phyloP scores from a whole-genome alignment of 2,329 filamentous ascomycete species.

The Fusarium solani-melongenae region DNA sequence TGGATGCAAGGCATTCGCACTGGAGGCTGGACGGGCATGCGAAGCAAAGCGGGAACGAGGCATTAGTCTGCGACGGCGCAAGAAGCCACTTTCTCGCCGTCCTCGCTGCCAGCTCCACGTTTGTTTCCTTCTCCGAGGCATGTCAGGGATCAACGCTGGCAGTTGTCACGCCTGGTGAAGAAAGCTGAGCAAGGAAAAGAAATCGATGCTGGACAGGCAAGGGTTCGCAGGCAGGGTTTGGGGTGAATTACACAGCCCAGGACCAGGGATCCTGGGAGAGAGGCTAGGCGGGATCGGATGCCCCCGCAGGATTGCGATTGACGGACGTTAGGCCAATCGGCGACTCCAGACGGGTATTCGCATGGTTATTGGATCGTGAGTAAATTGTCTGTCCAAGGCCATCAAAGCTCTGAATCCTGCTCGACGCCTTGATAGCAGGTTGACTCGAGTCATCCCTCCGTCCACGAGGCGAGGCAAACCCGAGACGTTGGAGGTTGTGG shows the following conservation, averaged over 20 bases:
- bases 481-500: neutral
- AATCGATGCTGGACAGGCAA: constrained; percentile 15
- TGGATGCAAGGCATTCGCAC: constrained; percentile 37
- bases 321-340: constrained; percentile 44
- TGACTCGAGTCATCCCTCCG: constrained; percentile 4
- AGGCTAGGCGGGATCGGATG: constrained; percentile 31
- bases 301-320: constrained; percentile 45
- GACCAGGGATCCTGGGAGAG: constrained; percentile 18
- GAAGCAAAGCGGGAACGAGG: constrained; percentile 41
- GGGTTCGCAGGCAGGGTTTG: constrained; percentile 12
- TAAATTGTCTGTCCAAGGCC: constrained; percentile 26
- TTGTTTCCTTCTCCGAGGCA: constrained; percentile 29
- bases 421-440: constrained; percentile 1
- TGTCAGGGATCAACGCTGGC: constrained; percentile 20
- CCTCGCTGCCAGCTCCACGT: constrained; percentile 24
- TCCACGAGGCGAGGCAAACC: constrained; percentile 12
- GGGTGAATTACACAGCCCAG: constrained; percentile 12
- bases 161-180: constrained; percentile 22
- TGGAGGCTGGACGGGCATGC: constrained; percentile 39
- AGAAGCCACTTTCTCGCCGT: constrained; percentile 22
- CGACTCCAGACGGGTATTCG: constrained; percentile 21
- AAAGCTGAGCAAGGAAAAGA: constrained; percentile 10
- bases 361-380: constrained; percentile 41
- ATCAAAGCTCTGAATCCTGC: constrained; percentile 17
- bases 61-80: constrained; percentile 40